Evolutionary conservation across 78 protist genomes (phyloP).

Genomic region (Pigoraptor vietnamica): DNA sequence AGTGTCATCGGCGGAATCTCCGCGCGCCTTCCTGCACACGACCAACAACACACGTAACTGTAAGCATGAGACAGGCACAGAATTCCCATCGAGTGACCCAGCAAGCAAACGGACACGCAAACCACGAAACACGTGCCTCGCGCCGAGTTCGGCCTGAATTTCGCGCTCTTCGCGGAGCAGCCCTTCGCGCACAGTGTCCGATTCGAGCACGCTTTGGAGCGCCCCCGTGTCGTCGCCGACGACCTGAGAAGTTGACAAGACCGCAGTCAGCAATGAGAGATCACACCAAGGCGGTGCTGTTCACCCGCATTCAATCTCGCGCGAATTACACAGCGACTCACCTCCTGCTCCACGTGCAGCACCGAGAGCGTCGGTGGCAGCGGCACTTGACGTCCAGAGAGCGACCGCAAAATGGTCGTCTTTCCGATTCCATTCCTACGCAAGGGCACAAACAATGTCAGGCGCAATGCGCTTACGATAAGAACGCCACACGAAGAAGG

Average conservation of each 20-base stretch:
- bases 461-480: not conserved
- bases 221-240: constrained; percentile 2
- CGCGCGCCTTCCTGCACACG: not conserved
- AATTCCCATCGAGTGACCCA: not conserved
- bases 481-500: not conserved
- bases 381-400: constrained; percentile 33
- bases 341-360: constrained; percentile 74
- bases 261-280: not conserved
- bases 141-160: not conserved
- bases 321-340: too few species aligned
- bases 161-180: not conserved
- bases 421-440: too few species aligned
- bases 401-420: constrained; percentile 78
- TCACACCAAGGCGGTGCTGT: not conserved
- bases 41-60: not conserved
- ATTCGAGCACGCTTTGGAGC: constrained; percentile 15
- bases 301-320: not conserved
- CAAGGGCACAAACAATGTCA: too few species aligned
- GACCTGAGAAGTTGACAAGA: not conserved
- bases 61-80: not conserved
- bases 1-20: not conserved
- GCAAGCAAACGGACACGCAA: not conserved
- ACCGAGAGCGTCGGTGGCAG: constrained; percentile 32
- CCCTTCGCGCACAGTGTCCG: constrained; percentile 4
- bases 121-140: not conserved